Evolutionary conservation across 371 early-diverging fungal species (phyloP), one percentile per base, ranked within the genome.

Genomic region (Actinomortierella wolfii): DNA sequence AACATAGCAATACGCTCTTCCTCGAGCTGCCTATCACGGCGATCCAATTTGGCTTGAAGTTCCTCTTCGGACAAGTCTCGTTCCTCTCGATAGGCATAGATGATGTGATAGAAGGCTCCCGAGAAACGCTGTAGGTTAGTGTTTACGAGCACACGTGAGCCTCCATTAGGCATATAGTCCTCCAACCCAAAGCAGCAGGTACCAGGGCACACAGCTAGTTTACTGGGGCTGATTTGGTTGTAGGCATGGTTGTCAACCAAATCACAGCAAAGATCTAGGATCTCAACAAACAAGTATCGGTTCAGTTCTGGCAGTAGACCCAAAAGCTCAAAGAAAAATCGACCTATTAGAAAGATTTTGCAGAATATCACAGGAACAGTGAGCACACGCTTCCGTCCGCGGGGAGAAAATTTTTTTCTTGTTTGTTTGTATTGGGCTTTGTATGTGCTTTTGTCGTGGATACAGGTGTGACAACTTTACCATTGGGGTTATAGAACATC

Each of bases 41-140:
- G 60, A 6, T 61, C 56, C 26, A 71, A 45, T 23, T 71, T 71
- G 3, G 54, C 61, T 20, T 71, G 71, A 7, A 71, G 56, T n/a
- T 71, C 46, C 14, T 58, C 59, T 41, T 61, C 66, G 8, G 71
- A 58, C 44, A 71, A 45, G 48, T 71, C 71, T 5, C 71, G 66
- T 20, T 71, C 71, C 18, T 71, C 71, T 28, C 71, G 61, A 46
- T 71, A 71, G n/a, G 71, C 71, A 21, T 71, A 71, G 49, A 71
- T 71, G 47, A 66, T 66, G 51, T 71, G 71, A 34, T 71, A 71
- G 21, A 71, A 71, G 5, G 71, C 71, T 1, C 61, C 50, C 1
- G 71, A 71, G 59, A 71, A 65, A 8, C 47, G 51, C 13, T 49
- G 44, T 4, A 71, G 56, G 47, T 71, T 66, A 0, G 66, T 57